Percentiles rank a stretch among this genome's conserved stretches.
These are phyloP conservation scores for Rhizopus delemar DNA, from an alignment of 371 early-diverging fungal genomes.

Conservation along the genomic window DNA sequence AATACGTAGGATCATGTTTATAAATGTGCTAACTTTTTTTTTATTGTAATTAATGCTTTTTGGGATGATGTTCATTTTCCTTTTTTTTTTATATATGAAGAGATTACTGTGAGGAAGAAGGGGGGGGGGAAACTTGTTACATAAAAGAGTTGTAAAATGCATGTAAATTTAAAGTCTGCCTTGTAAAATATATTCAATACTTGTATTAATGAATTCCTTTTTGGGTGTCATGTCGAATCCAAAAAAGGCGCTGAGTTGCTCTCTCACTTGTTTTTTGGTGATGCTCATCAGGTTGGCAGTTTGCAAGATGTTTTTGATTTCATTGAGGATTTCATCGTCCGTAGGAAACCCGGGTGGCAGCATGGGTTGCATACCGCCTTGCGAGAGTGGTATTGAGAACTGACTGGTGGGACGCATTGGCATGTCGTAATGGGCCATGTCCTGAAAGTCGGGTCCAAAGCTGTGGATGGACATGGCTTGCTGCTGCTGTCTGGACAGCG, in stretches of 20 bases:
- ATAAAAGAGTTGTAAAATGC: background rate
- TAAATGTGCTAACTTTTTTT: too few relatives aligned
- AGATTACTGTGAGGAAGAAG: background rate
- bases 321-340: constrained; percentile 81
- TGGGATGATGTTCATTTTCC: too few relatives aligned
- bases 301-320: constrained; percentile 79
- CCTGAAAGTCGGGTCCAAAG: constrained; percentile 30
- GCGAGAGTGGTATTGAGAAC: constrained; percentile 43
- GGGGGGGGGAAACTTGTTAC: constrained; percentile 4
- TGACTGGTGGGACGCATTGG: constrained; percentile 38
- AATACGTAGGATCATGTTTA: too few relatives aligned
- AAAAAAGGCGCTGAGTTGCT: constrained; percentile 76
- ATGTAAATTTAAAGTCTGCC: constrained; percentile 40
- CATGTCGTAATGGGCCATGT: constrained; percentile 24
- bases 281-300: constrained; percentile 80
- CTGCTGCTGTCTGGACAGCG: constrained; percentile 27
- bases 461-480: constrained; percentile 45
- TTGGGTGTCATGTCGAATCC: constrained; percentile 78
- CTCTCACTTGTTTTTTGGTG: constrained; percentile 87
- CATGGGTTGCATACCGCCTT: constrained; percentile 34
- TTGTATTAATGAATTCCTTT: constrained; percentile 86
- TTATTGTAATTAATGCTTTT: too few relatives aligned
- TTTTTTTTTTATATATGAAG: background rate
- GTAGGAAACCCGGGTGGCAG: constrained; percentile 64
- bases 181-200: constrained; percentile 73